These are phyloP conservation scores for Globisporangium cystogenes DNA, from an alignment of 352 stramenopile genomes.

Conservation along the genomic window DNA sequence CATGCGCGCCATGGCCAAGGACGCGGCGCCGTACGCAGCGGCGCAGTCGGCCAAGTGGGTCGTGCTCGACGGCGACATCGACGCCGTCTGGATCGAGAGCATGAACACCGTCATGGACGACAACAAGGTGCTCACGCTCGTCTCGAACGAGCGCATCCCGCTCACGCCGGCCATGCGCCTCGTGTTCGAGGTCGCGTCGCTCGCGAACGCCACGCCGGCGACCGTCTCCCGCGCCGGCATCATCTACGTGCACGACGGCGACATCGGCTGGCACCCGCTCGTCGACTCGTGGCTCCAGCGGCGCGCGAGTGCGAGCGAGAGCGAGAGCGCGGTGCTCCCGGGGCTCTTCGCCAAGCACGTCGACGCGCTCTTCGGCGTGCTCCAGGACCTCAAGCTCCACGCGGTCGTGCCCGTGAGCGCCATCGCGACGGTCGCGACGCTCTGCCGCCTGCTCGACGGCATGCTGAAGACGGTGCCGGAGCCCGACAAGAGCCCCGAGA, in stretches of 20 bases:
- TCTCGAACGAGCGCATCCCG: conserved; percentile 96
- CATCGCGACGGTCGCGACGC: conserved; percentile 81
- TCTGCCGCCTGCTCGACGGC: conserved; percentile 94
- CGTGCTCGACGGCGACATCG: conserved; percentile 93
- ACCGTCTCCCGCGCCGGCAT: conserved; percentile 96
- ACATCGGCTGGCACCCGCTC: conserved; percentile 92
- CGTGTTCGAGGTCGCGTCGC: conserved; percentile 96
- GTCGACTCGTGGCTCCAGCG: conserved; percentile 92
- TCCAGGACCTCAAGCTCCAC: conserved; percentile 57
- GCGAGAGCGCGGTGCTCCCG: conserved; percentile 76
- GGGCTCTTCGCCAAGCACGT: conserved; percentile 94
- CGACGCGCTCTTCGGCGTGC: conserved; percentile 74
- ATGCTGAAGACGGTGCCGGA: conserved; percentile 74
- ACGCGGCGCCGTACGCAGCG: conserved; percentile 74
- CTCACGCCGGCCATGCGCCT: conserved; percentile 95
- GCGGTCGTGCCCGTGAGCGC: conserved; percentile 45
- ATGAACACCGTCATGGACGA: conserved; percentile 93
- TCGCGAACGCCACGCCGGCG: conserved; percentile 94
- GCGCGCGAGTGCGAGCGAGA: conserved; percentile 78
- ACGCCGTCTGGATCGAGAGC: conserved; percentile 93
- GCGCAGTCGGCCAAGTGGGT: conserved; percentile 89
- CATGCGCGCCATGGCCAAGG: conserved; percentile 97
- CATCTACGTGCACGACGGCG: conserved; percentile 93
- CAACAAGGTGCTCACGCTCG: conserved; percentile 94
- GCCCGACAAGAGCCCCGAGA: conserved; percentile 76